phyloP scores from a whole-genome alignment of 2,329 filamentous ascomycete genomes.

The Scedosporium minutisporum region DNA sequence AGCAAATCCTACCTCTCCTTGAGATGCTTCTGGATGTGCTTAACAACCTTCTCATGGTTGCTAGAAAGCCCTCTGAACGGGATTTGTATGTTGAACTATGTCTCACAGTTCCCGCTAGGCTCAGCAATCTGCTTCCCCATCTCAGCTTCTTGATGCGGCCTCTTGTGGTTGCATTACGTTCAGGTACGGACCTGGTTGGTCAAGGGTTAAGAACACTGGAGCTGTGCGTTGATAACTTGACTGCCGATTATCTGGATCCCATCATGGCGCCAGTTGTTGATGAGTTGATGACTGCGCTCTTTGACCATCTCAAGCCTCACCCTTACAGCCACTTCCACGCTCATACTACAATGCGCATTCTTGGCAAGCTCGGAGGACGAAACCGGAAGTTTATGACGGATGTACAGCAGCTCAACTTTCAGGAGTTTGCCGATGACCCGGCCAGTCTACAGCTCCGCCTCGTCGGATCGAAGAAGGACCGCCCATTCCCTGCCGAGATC shows the following conservation, averaged over 20 bases:
- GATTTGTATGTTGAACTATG: conserved; percentile 97
- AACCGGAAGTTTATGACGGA: conserved; percentile 94
- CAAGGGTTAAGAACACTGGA: conserved; percentile 90
- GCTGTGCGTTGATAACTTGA: conserved; percentile 95
- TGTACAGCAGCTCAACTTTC: conserved; percentile 72
- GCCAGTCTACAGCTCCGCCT: conserved; percentile 82
- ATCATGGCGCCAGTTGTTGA: conserved; percentile 99
- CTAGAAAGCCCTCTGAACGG: conserved; percentile 78
- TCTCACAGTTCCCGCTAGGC: conserved; percentile 83
- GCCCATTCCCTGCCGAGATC: conserved; percentile 76
- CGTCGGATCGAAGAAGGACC: conserved; percentile 79
- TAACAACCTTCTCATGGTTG: conserved; percentile 86
- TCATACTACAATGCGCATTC: conserved; percentile 93
- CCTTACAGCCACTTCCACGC: conserved; percentile 97
- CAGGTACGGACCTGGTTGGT: conserved; percentile 85
- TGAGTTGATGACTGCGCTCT: conserved; percentile 94
- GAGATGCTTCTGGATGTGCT: conserved; percentile 97
- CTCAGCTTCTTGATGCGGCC: conserved; percentile 95
- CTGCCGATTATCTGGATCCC: conserved; percentile 92
- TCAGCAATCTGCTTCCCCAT: conserved; percentile 92
- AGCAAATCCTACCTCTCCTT: conserved; percentile 88
- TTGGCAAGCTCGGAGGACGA: conserved; percentile 89
- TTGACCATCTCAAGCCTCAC: conserved; percentile 86
- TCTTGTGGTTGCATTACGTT: conserved; percentile 86
- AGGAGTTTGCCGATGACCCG: conserved; percentile 77